Evolutionary conservation across 305 asterid genomes (phyloP).

Genomic region (Salvia sclarea): DNA sequence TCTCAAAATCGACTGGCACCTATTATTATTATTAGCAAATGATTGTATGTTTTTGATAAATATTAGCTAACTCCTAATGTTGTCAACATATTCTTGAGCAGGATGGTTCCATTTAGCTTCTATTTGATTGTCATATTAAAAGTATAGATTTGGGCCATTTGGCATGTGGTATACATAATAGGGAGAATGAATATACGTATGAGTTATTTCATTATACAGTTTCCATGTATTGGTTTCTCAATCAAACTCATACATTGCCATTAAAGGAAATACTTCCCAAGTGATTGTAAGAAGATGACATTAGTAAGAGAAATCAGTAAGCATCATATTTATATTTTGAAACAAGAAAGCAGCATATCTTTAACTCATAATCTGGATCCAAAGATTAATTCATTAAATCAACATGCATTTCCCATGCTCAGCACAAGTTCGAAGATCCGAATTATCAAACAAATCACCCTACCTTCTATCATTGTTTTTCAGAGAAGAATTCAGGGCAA

Average conservation of each 20-base stretch:
- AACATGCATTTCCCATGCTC: constrained; percentile 1
- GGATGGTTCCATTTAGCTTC: background rate
- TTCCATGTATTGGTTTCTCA: too few species aligned
- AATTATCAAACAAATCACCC: constrained; percentile 2
- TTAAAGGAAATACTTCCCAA: too few species aligned
- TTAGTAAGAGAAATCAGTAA: too few species aligned
- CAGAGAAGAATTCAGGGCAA: background rate
- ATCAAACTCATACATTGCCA: too few species aligned
- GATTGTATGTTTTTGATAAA: background rate
- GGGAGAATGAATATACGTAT: background rate
- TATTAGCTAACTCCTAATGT: too few species aligned
- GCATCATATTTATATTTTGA: background rate
- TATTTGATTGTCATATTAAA: background rate
- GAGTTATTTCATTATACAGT: too few species aligned
- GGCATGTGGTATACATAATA: background rate
- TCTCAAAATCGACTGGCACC: background rate
- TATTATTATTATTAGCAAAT: too few species aligned
- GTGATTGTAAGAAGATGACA: too few species aligned
- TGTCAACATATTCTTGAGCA: background rate
- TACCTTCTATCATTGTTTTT: background rate
- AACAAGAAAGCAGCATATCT: background rate
- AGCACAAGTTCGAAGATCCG: background rate
- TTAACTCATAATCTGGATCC: background rate
- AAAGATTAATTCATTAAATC: background rate
- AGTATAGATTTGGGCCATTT: too few species aligned